Evolutionary conservation across 2,329 filamentous ascomycete genomes (phyloP), one percentile per base, ranked within the genome.

Genomic region (Aspergillus niger): DNA sequence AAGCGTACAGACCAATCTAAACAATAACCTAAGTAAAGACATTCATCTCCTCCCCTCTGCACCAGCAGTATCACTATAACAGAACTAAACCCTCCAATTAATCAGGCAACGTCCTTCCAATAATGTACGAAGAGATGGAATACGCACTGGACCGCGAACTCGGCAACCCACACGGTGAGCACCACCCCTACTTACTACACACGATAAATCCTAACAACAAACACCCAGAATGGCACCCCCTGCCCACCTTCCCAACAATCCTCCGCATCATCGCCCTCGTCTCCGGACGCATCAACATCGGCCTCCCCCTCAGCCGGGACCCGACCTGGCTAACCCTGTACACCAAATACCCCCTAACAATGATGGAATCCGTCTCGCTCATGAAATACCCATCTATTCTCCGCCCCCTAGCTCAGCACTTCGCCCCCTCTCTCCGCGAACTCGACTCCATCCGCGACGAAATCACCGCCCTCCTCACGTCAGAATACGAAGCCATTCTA

Each of bases 241-340:
- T 39, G 1, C 28, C 17, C 8, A 11, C 50, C 13, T 38, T 53
- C 30, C 24, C 30, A 20, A 53, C 28, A 5, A 8, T 30, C 20
- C 50, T 53, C 7, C 50, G 50, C 30, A 53, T 53, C 30, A 36
- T 53, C 17, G 30, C 24, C 17, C 50, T 53, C 15, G 50, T 53
- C 8, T 53, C 50, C 11, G 50, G 50, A 3, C 28, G 28, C n/a
- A 30, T 53, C 50, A 53, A 53, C 30, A 30, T 53, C 8, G 50
- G 50, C 11, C 50, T n/a, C 17, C 28, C 28, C 26, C 28, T 53
- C 30, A 53, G 50, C 50, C 50, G 50, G 20, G 13, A 20, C 13
- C 24, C n/a, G 0, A 30, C 30, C 15, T 53, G 50, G 50, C 30
- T 53, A 13, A 17, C 30, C 20, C 50, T 32, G 3, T 53, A 53